A percentile compares a stretch with the other conserved stretches of the same genome.
These are phyloP conservation scores for Colletotrichum filicis DNA, from an alignment of 2,329 filamentous ascomycete species.

Conservation along the genomic window DNA sequence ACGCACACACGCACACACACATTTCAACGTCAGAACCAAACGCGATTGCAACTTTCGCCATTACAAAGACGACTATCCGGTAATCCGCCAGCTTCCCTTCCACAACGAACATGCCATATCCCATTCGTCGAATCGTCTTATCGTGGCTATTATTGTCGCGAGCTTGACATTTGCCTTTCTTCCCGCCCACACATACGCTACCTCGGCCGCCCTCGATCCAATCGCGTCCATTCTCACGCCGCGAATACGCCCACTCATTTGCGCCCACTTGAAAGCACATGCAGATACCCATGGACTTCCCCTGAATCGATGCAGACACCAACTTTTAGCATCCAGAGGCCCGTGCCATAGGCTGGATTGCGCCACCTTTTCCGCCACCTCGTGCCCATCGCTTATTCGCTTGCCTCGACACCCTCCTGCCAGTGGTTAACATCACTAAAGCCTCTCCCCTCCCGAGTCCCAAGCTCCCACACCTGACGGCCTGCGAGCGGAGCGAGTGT, in stretches of 20 bases:
- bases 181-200: background rate
- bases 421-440: background rate
- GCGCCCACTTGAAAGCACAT: constrained; percentile 27
- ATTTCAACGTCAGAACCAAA: background rate
- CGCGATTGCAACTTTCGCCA: background rate
- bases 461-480: no score
- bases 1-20: background rate
- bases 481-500: background rate
- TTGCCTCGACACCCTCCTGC: constrained; percentile 16
- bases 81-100: background rate
- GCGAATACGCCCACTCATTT: constrained; percentile 15
- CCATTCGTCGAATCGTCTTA: background rate
- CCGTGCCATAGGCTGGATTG: constrained; percentile 1
- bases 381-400: constrained; percentile 13
- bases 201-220: background rate
- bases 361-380: constrained; percentile 10
- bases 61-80: background rate
- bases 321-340: constrained; percentile 15
- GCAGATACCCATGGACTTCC: constrained; percentile 25
- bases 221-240: background rate
- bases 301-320: constrained; percentile 28
- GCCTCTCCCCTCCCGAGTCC: background rate
- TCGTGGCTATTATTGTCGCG: background rate
- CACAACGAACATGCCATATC: background rate
- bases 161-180: background rate